Base-by-base conservation (phyloP, 805 yeast species). In the Candida adriatica region DNA sequence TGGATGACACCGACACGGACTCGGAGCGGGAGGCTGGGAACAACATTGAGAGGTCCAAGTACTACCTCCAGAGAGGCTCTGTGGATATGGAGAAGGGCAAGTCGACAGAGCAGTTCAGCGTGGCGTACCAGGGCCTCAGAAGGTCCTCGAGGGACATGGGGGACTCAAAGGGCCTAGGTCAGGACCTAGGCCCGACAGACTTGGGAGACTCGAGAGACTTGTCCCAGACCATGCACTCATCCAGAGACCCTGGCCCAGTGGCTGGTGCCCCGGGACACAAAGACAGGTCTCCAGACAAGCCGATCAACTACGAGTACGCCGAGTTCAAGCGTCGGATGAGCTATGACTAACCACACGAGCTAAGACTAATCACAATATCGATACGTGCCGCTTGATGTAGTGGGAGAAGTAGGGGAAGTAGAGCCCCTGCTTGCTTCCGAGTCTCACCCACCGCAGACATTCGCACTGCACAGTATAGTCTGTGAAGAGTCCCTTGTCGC, bases 271-370 rank as follows among this genome's bases (percentile, higher is more conserved):
- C n/a, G n/a, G n/a, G n/a, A n/a, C n/a, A n/a, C n/a, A n/a, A n/a
- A n/a, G n/a, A n/a, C n/a, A n/a, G n/a, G n/a, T n/a, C n/a, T n/a
- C n/a, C n/a, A n/a, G n/a, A n/a, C n/a, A n/a, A n/a, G n/a, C n/a
- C n/a, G n/a, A n/a, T 15, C 38, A 39, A 30, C 9, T 48, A 45
- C 26, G 48, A 48, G 17, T 46, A 45, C 18, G 46, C 38, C 13
- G 48, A 46, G 18, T 48, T 43, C 31, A 48, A 46, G 27, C 43
- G 51, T 38, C 43, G 50, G 24, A 48, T 42, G 50, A 29, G 32
- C 13, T 29, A 29, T 16, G 27, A 29, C 27, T 25, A 26, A 7
- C n/a, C n/a, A n/a, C n/a, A n/a, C n/a, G n/a, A n/a, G n/a, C n/a
- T n/a, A n/a, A n/a, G n/a, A n/a, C n/a, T n/a, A n/a, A n/a, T n/a